Evolutionary conservation across 345 rosid species (phyloP).

Genomic region (Gossypium longicalyx): DNA sequence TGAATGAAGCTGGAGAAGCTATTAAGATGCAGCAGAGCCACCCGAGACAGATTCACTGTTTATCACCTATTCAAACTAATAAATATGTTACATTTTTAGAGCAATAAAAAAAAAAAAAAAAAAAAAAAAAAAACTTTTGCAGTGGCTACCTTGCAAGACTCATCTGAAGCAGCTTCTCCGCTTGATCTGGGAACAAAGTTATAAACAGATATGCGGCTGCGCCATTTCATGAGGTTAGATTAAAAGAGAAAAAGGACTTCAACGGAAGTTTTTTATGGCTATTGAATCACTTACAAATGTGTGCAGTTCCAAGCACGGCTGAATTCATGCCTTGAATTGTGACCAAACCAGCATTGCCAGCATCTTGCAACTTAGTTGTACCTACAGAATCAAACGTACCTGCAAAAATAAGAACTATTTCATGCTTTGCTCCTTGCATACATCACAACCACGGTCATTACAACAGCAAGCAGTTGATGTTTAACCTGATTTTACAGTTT

Average conservation of each 20-base stretch:
- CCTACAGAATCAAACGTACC: conserved; percentile 29
- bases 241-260: too few species aligned
- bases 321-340: not conserved
- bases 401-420: not conserved
- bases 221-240: too few species aligned
- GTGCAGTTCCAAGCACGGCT: conserved; percentile 62
- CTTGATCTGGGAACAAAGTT: conserved; percentile 85
- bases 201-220: conserved; percentile 63
- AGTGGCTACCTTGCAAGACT: conserved; percentile 41
- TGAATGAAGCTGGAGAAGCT: not conserved
- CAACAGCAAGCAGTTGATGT: not conserved
- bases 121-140: too few species aligned
- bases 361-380: conserved; percentile 9
- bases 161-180: conserved; percentile 62
- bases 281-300: conserved; percentile 34
- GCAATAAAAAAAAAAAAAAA: too few species aligned
- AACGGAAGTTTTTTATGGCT: too few species aligned
- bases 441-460: not conserved
- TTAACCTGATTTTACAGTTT: conserved; percentile 51
- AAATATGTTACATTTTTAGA: not conserved
- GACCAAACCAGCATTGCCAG: not conserved
- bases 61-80: conserved; percentile 45
- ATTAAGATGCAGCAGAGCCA: conserved; percentile 85
- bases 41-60: conserved; percentile 79
- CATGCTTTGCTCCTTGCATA: not conserved